Base-by-base conservation (phyloP, 139 green algal species). In the Picochlorum sp. region DNA sequence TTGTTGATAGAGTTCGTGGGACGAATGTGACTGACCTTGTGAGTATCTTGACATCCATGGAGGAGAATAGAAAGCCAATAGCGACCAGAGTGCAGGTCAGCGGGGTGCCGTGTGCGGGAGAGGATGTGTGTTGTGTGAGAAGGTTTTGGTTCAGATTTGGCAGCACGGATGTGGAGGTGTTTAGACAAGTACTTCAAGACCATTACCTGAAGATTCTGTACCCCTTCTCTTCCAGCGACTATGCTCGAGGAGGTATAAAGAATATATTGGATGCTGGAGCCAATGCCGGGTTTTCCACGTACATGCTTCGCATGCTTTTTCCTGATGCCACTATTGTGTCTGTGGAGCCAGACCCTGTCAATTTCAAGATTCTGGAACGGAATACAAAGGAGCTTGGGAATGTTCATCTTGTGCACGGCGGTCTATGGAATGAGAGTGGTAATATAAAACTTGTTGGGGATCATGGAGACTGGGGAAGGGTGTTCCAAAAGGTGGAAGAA, bases 241-340 rank as follows among this genome's bases (percentile, higher is more conserved):
- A 41, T 41, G 47, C 7, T 54, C 18, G 6, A 13, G 16, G 16
- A 9, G 47, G n/a, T 20, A 20, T 21, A 6, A 54, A 54, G n/a
- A 26, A 54, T 24, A 54, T 52, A 54, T 54, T 54, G n/a, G 47
- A 54, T 54, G 47, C 47, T 57, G 67, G 67, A 4, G 67, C 57
- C 26, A 73, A 73, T 45, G 58, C 18, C 5, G 67, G 67, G 44
- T 73, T 68, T 45, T 67, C 67, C 15, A 62, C 58, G 2, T 14
- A 61, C 30, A 26, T 74, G 20, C 68, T 69, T 60, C 68, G 63
- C 34, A 30, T 63, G 44, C 47, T 74, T 14, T 74, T 59, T 31
- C 67, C 67, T 4, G 49, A 74, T 38, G 60, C 67, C 14, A 74
- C 47, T 0, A 47, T 74, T 5, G 67, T 68, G 6, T 44, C 26